Percentiles rank a stretch among this genome's conserved stretches.
Evolutionary conservation across 1,284 basidiomycete species (phyloP).

Genomic region (Cryptococcus neoformans): DNA sequence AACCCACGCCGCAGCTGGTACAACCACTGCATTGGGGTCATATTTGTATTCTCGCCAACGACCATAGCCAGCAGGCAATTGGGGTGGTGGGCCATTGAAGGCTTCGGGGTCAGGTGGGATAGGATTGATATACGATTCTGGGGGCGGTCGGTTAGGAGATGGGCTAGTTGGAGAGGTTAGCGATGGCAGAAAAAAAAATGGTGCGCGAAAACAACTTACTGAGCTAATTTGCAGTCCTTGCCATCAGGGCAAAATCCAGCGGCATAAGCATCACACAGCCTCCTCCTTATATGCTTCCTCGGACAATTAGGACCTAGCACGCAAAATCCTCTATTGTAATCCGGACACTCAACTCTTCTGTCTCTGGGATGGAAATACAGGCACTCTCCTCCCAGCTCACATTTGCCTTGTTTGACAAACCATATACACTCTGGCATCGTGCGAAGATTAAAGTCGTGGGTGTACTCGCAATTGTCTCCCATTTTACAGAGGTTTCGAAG

Average conservation of each 20-base stretch:
- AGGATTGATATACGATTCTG: conserved; percentile 75
- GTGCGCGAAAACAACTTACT: conserved; percentile 60
- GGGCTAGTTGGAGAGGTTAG: conserved; percentile 20
- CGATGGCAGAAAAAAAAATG: background rate
- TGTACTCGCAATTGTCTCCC: conserved; percentile 95
- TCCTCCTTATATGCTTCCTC: conserved; percentile 86
- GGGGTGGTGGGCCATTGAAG: conserved; percentile 77
- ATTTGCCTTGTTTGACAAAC: conserved; percentile 98
- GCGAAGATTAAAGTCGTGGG: conserved; percentile 97
- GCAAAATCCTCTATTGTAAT: conserved; percentile 95
- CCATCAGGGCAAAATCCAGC: conserved; percentile 96
- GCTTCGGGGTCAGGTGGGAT: conserved; percentile 70
- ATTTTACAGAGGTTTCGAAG: conserved; percentile 98
- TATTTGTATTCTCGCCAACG: conserved; percentile 71
- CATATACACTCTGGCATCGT: conserved; percentile 99
- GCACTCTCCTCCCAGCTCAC: conserved; percentile 96
- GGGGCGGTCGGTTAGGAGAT: conserved; percentile 54
- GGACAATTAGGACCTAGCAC: conserved; percentile 76
- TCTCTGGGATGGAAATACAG: conserved; percentile 92
- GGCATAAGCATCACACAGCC: conserved; percentile 86
- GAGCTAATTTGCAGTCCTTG: conserved; percentile 82
- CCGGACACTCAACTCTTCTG: conserved; percentile 87
- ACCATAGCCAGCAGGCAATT: conserved; percentile 63
- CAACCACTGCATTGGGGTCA: conserved; percentile 57
- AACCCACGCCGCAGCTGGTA: conserved; percentile 38